phyloP scores from a whole-genome alignment of 1,139 yeast genomes.

The Saccharomyces pastorianus region DNA sequence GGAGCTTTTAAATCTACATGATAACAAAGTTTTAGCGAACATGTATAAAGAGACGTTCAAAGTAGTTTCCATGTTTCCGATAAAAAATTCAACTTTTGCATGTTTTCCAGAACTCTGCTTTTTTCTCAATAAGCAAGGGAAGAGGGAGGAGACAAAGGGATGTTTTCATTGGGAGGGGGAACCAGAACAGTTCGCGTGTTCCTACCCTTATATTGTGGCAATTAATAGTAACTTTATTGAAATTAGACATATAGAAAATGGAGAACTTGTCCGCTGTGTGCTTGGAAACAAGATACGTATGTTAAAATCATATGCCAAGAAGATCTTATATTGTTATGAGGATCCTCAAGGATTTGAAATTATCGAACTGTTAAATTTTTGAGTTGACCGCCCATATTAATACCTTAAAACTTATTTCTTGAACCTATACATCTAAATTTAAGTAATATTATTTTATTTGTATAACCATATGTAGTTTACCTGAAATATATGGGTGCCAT shows the following conservation, averaged over 20 bases:
- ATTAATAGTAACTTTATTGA: constrained; percentile 84
- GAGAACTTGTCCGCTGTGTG: constrained; percentile 68
- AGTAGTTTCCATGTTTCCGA: neutral
- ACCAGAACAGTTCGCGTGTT: constrained; percentile 78
- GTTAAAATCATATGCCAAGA: constrained; percentile 79
- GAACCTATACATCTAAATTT: neutral
- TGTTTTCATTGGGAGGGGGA: constrained; percentile 89
- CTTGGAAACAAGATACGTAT: constrained; percentile 85
- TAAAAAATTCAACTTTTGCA: constrained; percentile 27
- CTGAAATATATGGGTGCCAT: neutral
- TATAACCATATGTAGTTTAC: neutral
- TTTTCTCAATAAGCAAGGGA: constrained; percentile 82
- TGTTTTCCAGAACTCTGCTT: constrained; percentile 84
- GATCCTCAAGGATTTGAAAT: constrained; percentile 78
- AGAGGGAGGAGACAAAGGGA: constrained; percentile 90
- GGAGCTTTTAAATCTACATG: neutral
- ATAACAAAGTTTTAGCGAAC: neutral
- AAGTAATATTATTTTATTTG: neutral
- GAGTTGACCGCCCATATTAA: constrained; percentile 28
- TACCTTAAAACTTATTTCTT: neutral
- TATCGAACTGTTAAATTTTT: constrained; percentile 78
- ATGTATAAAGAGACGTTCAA: neutral
- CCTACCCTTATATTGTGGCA: constrained; percentile 81
- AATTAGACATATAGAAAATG: constrained; percentile 76
- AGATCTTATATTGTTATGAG: constrained; percentile 82